Percentiles rank a stretch among this genome's conserved stretches.
phyloP scores from a whole-genome alignment of 2,329 filamentous ascomycete species.

The Trichoderma sp. region DNA sequence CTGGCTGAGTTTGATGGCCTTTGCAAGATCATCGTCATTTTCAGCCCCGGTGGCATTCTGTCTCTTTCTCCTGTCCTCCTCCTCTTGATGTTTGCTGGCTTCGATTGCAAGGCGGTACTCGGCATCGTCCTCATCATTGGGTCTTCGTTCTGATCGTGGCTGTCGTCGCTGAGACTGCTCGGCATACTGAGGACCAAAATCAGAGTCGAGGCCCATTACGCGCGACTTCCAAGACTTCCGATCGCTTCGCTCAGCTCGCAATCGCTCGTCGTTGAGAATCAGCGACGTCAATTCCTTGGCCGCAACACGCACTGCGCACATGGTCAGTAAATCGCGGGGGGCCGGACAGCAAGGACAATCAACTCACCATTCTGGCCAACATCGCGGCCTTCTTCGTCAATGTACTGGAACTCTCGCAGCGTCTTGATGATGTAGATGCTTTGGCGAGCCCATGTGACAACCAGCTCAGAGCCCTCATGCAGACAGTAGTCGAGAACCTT shows the following conservation, averaged over 20 bases:
- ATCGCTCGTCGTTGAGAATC: conserved; percentile 88
- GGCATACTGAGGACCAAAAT: conserved; percentile 61
- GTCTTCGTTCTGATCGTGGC: conserved; percentile 55
- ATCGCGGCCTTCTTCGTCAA: conserved; percentile 93
- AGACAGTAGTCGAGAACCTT: conserved; percentile 98
- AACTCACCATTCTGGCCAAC: conserved; percentile 91
- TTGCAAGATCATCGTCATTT: conserved; percentile 87
- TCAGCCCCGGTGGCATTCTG: conserved; percentile 59
- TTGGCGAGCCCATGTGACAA: conserved; percentile 97
- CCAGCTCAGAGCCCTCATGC: conserved; percentile 93
- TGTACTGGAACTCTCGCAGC: conserved; percentile 92
- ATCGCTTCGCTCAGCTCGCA: conserved; percentile 87
- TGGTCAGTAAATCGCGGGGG: conserved; percentile 30
- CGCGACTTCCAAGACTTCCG: conserved; percentile 96
- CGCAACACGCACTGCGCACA: conserved; percentile 77
- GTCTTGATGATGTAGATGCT: conserved; percentile 99
- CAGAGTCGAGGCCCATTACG: conserved; percentile 83
- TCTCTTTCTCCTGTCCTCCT: conserved; percentile 81
- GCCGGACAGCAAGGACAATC: neutral
- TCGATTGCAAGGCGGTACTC: conserved; percentile 91
- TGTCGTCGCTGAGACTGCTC: conserved; percentile 48
- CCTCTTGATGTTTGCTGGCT: conserved; percentile 92
- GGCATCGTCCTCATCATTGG: conserved; percentile 79
- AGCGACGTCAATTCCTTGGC: conserved; percentile 94
- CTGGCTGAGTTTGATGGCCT: conserved; percentile 92